Evolutionary conservation across 1,284 basidiomycete species (phyloP).

Genomic region (Neolentinus lepideus): DNA sequence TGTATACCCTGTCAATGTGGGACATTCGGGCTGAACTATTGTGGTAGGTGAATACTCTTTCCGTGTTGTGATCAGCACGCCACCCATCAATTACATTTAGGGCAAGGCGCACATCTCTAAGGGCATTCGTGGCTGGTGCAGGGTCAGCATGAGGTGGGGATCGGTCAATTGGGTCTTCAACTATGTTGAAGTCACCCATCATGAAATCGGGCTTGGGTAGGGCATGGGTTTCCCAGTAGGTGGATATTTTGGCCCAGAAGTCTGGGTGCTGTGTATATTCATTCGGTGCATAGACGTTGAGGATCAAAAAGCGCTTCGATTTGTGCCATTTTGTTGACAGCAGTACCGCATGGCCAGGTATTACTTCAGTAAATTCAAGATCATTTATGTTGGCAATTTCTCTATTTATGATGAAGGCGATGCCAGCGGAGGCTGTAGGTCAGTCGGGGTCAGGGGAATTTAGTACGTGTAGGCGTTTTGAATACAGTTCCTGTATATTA

Average conservation of each 20-base stretch:
- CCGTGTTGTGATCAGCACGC: constrained; percentile 17
- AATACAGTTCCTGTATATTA: constrained; percentile 10
- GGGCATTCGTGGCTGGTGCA: background rate
- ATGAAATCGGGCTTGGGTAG: constrained; percentile 5
- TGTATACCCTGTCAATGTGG: constrained; percentile 25
- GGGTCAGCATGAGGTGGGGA: background rate
- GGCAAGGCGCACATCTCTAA: constrained; percentile 13
- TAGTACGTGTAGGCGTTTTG: constrained; percentile 11
- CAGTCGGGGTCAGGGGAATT: constrained; percentile 10
- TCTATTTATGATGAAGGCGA: constrained; percentile 4
- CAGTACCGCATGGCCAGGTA: background rate
- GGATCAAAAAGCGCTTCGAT: background rate
- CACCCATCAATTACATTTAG: constrained; percentile 23
- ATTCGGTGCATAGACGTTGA: constrained; percentile 6
- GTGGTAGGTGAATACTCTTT: constrained; percentile 18
- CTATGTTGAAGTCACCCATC: constrained; percentile 11
- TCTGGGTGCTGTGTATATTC: background rate
- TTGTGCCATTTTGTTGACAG: constrained; percentile 2
- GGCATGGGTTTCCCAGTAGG: background rate
- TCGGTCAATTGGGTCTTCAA: constrained; percentile 8
- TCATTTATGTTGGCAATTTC: background rate
- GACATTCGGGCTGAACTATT: constrained; percentile 14
- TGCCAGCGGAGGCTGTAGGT: constrained; percentile 11
- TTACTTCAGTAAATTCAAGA: background rate
- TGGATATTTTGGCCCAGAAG: constrained; percentile 3